Percentiles rank a stretch among this genome's conserved stretches.
Conservation (phyloP, 139 green algal genomes). For the Tetradesmus lagerheimii region DNA sequence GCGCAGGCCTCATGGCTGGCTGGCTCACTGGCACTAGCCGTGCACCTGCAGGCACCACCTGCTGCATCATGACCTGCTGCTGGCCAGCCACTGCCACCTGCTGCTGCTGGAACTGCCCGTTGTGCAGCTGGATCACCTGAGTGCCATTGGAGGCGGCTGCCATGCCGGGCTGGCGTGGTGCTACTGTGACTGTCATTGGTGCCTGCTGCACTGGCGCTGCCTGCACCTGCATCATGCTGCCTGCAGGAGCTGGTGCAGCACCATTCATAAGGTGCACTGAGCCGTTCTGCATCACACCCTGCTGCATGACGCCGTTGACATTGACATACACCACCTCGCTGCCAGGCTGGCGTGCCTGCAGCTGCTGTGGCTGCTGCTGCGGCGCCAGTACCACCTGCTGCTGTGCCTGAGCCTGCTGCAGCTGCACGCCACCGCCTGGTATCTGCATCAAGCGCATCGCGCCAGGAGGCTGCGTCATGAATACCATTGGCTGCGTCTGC, state of each 20-base stretch:
- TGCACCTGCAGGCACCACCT: background rate
- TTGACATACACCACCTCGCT: background rate
- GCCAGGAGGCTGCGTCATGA: background rate
- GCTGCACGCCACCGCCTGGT: background rate
- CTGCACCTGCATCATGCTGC: background rate
- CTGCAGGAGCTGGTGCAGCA: background rate
- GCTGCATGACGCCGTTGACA: slow-evolving; percentile 21
- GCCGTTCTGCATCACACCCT: slow-evolving; percentile 14
- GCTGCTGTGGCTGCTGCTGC: slow-evolving; percentile 16
- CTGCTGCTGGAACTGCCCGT: background rate
- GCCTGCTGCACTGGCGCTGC: background rate
- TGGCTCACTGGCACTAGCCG: slow-evolving; percentile 4
- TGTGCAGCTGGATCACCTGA: background rate
- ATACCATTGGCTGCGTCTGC: background rate
- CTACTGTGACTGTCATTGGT: background rate
- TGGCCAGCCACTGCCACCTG: background rate
- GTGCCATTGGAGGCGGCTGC: background rate
- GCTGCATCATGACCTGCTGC: slow-evolving; percentile 10
- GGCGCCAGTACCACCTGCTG: background rate
- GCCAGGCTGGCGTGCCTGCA: background rate
- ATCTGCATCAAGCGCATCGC: background rate
- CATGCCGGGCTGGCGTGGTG: background rate
- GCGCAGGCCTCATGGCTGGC: background rate
- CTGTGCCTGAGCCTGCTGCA: background rate
- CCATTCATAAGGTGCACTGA: slow-evolving; percentile 2